phyloP scores from a whole-genome alignment of 768 basidiomycete genomes.

The Leccinum uliginosum region DNA sequence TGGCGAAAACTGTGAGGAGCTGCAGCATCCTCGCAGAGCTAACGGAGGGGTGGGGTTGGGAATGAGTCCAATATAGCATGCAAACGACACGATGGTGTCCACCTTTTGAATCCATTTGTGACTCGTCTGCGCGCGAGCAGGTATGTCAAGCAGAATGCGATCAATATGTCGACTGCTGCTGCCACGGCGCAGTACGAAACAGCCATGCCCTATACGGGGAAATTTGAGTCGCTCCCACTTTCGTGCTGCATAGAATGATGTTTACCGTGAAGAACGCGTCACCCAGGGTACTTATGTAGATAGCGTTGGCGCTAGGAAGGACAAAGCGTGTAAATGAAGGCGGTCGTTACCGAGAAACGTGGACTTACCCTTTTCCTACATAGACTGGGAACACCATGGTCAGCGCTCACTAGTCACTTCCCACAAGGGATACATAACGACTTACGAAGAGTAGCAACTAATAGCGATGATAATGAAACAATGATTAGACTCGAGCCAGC shows the following conservation, averaged over 20 bases:
- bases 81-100: neutral
- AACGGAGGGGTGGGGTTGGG: neutral
- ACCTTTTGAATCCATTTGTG: slow-evolving; percentile 2
- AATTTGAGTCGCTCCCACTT: neutral
- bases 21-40: slow-evolving; percentile 4
- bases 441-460: slow-evolving; percentile 4
- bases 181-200: slow-evolving; percentile 1
- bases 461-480: neutral
- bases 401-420: neutral
- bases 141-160: slow-evolving; percentile 1
- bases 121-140: neutral
- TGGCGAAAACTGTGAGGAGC: slow-evolving; percentile 3
- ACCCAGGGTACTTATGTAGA: neutral
- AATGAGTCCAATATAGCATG: neutral
- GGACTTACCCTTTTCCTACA: neutral
- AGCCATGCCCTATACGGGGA: neutral
- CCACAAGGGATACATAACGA: neutral
- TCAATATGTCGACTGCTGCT: slow-evolving; percentile 1
- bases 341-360: neutral
- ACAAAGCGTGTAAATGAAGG: neutral
- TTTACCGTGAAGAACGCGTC: neutral
- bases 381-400: neutral
- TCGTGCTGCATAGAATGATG: neutral
- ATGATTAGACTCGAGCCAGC: neutral
- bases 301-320: neutral